Evolutionary conservation across 768 basidiomycete species (phyloP).

Genomic region (Rhodosporidiobolus odoratus): DNA sequence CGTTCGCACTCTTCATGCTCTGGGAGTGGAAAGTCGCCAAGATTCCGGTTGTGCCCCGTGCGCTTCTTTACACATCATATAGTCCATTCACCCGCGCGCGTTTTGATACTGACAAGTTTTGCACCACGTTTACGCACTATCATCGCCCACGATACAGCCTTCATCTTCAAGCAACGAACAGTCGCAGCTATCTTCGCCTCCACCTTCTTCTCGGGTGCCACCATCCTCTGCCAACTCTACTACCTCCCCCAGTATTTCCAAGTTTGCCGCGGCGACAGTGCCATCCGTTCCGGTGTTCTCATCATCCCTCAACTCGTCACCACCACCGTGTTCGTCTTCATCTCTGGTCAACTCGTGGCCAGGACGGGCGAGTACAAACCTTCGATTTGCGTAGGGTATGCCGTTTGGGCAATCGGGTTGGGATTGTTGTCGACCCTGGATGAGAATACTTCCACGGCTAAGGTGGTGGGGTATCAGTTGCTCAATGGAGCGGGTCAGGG

Average conservation of each 20-base stretch:
- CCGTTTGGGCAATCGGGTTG: slow-evolving; percentile 63
- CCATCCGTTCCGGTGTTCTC: slow-evolving; percentile 62
- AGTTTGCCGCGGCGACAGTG: slow-evolving; percentile 61
- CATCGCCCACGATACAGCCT: background rate
- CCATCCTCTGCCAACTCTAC: slow-evolving; percentile 21
- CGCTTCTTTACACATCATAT: no score
- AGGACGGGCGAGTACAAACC: slow-evolving; percentile 52
- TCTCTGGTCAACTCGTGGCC: slow-evolving; percentile 42
- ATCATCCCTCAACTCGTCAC: slow-evolving; percentile 64
- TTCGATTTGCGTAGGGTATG: slow-evolving; percentile 62
- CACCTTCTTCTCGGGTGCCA: slow-evolving; percentile 23
- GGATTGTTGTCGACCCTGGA: slow-evolving; percentile 65
- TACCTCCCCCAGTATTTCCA: slow-evolving; percentile 64
- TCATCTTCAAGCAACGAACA: slow-evolving; percentile 48
- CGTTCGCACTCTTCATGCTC: slow-evolving; percentile 59
- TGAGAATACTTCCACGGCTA: slow-evolving; percentile 51
- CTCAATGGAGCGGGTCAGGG: slow-evolving; percentile 61
- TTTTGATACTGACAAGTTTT: background rate
- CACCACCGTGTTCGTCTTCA: slow-evolving; percentile 27
- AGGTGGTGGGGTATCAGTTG: slow-evolving; percentile 60
- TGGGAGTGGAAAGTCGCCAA: slow-evolving; percentile 69
- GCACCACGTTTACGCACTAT: background rate
- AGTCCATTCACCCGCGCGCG: background rate
- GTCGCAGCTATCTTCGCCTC: slow-evolving; percentile 17
- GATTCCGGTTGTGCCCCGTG: slow-evolving; percentile 62